Conservation (phyloP, 495 filamentous ascomycete species). For the Penicillium longicatenatum region DNA sequence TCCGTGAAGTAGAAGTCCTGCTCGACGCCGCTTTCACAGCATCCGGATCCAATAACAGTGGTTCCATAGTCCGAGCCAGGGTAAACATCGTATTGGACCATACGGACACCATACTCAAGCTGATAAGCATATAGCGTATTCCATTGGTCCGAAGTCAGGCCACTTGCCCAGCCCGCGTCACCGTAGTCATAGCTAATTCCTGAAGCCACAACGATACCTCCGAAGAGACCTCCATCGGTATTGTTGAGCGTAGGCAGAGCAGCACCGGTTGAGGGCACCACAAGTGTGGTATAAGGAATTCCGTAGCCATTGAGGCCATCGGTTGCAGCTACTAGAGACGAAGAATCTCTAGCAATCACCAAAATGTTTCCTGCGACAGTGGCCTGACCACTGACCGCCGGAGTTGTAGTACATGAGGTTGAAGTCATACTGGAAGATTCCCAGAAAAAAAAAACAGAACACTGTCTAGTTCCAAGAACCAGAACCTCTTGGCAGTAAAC, state of each 20-base stretch:
- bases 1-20: constrained; percentile 54
- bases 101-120: constrained; percentile 56
- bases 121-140: constrained; percentile 58
- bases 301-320: constrained; percentile 62
- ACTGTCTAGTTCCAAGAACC: no score
- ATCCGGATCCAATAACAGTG: constrained; percentile 38
- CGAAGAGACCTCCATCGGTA: constrained; percentile 54
- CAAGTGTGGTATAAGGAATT: constrained; percentile 57
- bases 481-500: neutral
- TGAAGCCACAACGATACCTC: constrained; percentile 57
- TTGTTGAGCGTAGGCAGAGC: constrained; percentile 54
- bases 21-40: constrained; percentile 52
- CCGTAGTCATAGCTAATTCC: constrained; percentile 60
- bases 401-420: constrained; percentile 18
- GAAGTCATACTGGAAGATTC: constrained; percentile 17
- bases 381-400: constrained; percentile 21
- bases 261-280: constrained; percentile 55
- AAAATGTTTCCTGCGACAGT: constrained; percentile 52
- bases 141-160: constrained; percentile 59
- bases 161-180: constrained; percentile 49
- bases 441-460: no score
- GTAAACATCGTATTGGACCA: constrained; percentile 62
- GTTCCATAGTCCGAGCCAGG: constrained; percentile 55
- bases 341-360: constrained; percentile 56
- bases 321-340: constrained; percentile 46